These are phyloP conservation scores for Aspergillus pseudotamarii DNA, from an alignment of 2,329 filamentous ascomycete species.

Conservation along the genomic window DNA sequence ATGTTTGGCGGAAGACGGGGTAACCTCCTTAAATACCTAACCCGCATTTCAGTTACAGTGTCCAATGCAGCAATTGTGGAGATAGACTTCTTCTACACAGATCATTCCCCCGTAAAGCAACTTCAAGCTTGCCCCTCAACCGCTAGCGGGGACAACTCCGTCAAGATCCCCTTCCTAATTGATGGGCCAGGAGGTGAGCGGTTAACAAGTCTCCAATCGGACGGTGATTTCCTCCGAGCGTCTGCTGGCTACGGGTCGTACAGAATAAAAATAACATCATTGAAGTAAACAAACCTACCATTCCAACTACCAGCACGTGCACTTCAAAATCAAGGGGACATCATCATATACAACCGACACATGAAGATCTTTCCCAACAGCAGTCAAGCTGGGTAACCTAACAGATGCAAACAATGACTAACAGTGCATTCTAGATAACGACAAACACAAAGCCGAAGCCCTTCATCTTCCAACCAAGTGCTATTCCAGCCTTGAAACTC, in stretches of 20 bases:
- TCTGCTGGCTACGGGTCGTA: background rate
- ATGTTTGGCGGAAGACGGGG: slow-evolving; percentile 25
- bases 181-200: slow-evolving; percentile 23
- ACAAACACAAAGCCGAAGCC: slow-evolving; percentile 18
- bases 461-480: slow-evolving; percentile 23
- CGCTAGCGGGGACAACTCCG: slow-evolving; percentile 8
- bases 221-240: background rate
- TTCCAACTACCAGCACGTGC: background rate
- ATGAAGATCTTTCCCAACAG: background rate
- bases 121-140: slow-evolving; percentile 14
- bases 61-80: slow-evolving; percentile 15
- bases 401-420: background rate
- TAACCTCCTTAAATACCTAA: slow-evolving; percentile 20
- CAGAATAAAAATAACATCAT: background rate
- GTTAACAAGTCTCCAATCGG: slow-evolving; percentile 17
- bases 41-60: slow-evolving; percentile 22
- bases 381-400: background rate
- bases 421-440: slow-evolving; percentile 12
- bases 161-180: slow-evolving; percentile 20
- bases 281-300: background rate
- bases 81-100: slow-evolving; percentile 21
- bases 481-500: slow-evolving; percentile 18
- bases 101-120: slow-evolving; percentile 8
- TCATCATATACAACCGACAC: background rate
- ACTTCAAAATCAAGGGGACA: too few relatives aligned